A percentile compares a stretch with the other conserved stretches of the same genome.
phyloP scores from a whole-genome alignment of 108 stramenopile genomes.

The Seminavis robusta region DNA sequence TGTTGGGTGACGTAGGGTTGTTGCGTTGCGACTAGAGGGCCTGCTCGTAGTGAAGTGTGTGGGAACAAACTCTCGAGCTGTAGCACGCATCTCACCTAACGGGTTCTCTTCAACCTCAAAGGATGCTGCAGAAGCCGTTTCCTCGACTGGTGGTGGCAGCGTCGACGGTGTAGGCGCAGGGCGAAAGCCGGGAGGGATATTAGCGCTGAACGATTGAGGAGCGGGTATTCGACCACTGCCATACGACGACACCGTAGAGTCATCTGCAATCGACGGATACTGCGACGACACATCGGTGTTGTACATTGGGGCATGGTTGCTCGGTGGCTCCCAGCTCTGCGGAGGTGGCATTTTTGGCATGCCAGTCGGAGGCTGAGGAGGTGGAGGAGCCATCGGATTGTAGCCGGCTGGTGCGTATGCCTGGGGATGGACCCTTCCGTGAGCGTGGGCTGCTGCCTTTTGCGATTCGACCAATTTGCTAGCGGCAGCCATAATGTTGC shows the following conservation, averaged over 20 bases:
- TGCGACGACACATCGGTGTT: background rate
- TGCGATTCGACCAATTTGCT: background rate
- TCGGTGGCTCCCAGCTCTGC: too few species aligned
- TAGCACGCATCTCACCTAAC: constrained; percentile 67
- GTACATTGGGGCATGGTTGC: background rate
- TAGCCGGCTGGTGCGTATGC: background rate
- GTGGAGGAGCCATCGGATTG: background rate
- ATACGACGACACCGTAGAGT: constrained; percentile 33
- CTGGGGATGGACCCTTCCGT: background rate
- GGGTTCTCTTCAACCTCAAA: constrained; percentile 23
- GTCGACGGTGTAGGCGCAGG: constrained; percentile 16
- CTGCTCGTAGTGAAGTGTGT: constrained; percentile 36
- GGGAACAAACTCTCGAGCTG: constrained; percentile 76
- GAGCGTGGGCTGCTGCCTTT: background rate
- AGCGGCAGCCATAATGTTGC: background rate
- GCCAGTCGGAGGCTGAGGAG: constrained; percentile 5
- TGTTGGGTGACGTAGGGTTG: too few species aligned
- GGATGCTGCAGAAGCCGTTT: background rate
- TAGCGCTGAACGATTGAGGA: constrained; percentile 9
- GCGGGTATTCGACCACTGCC: constrained; percentile 21
- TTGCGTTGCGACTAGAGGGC: too few species aligned
- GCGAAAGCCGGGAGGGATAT: constrained; percentile 1
- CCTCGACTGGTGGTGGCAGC: constrained; percentile 49
- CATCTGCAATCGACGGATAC: constrained; percentile 14
- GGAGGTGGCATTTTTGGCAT: too few species aligned